A percentile compares a stretch with the other conserved stretches of the same genome.
Conservation (phyloP, 768 basidiomycete species). For the Boletus speciosus region DNA sequence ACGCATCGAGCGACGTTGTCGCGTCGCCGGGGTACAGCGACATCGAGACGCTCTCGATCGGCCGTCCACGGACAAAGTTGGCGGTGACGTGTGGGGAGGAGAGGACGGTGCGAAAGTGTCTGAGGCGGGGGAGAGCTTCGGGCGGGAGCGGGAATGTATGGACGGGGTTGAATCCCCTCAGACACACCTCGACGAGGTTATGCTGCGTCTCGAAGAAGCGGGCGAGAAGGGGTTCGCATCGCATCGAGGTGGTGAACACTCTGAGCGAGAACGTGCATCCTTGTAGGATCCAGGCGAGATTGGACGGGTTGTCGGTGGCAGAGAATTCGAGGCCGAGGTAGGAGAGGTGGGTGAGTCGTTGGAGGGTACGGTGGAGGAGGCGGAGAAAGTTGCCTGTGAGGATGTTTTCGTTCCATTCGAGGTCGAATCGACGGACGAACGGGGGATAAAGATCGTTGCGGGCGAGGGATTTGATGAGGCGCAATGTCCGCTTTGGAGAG, state of each 20-base stretch:
- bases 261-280: conserved; percentile 42
- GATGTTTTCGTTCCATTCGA: conserved; percentile 37
- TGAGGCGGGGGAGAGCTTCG: conserved; percentile 45
- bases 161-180: conserved; percentile 48
- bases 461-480: conserved; percentile 41
- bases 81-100: conserved; percentile 45
- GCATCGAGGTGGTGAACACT: conserved; percentile 54
- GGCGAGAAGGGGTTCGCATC: conserved; percentile 47
- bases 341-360: conserved; percentile 36
- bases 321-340: conserved; percentile 51
- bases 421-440: conserved; percentile 44
- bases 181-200: conserved; percentile 47
- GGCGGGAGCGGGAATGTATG: conserved; percentile 33
- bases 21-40: conserved; percentile 46
- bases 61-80: conserved; percentile 44
- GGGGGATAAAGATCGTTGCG: conserved; percentile 34
- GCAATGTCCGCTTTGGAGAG: conserved; percentile 28
- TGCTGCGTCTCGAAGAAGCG: conserved; percentile 51
- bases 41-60: conserved; percentile 49
- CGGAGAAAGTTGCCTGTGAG: conserved; percentile 49
- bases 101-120: conserved; percentile 52
- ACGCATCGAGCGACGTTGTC: conserved; percentile 41
- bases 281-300: conserved; percentile 48
- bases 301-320: conserved; percentile 27
- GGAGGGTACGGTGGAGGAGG: conserved; percentile 46